These are phyloP conservation scores for Paraphoma sp. DNA, from an alignment of 2,329 filamentous ascomycete species.

Conservation along the genomic window DNA sequence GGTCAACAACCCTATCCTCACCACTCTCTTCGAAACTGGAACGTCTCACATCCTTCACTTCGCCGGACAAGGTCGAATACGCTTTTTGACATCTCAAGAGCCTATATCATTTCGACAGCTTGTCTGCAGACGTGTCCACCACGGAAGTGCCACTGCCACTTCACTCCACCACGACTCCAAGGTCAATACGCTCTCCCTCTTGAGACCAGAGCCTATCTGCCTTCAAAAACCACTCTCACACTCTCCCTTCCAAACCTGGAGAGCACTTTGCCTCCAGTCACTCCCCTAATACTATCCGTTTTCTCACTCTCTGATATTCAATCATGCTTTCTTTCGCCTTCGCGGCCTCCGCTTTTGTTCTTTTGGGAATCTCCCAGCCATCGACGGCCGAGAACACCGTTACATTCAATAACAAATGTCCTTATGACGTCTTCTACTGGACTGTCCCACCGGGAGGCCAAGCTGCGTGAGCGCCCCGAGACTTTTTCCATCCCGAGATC, in stretches of 20 bases:
- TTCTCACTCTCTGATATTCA: background rate
- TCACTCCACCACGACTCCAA: background rate
- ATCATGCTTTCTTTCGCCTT: background rate
- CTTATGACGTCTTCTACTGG: constrained; percentile 30
- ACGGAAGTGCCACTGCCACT: too few relatives aligned
- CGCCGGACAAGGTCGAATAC: background rate
- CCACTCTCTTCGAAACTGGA: background rate
- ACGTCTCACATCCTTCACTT: background rate
- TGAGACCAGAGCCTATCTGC: too few relatives aligned
- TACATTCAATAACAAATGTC: constrained; percentile 31
- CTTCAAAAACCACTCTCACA: too few relatives aligned
- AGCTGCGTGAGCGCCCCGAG: background rate
- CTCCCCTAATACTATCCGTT: too few relatives aligned
- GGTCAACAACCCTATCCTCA: background rate
- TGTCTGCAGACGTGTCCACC: background rate
- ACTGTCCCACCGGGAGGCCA: constrained; percentile 10
- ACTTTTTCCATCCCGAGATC: background rate
- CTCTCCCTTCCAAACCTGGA: too few relatives aligned
- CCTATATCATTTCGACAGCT: background rate
- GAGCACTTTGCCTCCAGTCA: too few relatives aligned
- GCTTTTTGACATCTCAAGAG: background rate
- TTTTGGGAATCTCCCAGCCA: background rate
- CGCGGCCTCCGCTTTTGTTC: background rate
- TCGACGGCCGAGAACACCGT: constrained; percentile 18
- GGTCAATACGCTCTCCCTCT: background rate